A percentile compares a stretch with the other conserved stretches of the same genome.
phyloP scores from a whole-genome alignment of 495 filamentous ascomycete species.

The Podospora tetraspora region DNA sequence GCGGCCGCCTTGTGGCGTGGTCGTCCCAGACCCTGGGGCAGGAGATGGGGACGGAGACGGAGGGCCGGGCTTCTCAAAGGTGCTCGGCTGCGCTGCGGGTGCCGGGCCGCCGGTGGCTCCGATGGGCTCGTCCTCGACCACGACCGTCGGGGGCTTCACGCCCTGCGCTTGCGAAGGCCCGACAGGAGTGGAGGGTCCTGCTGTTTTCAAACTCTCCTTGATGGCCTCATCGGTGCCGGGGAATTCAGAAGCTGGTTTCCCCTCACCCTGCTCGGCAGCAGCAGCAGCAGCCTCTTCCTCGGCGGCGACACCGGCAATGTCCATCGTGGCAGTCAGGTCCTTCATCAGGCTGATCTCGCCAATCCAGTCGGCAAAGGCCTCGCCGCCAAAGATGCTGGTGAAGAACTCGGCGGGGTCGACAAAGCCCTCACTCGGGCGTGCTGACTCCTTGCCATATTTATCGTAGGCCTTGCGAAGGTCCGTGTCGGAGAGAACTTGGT shows the following conservation, averaged over 20 bases:
- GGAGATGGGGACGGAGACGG: slow-evolving; percentile 35
- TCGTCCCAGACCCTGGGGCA: slow-evolving; percentile 53
- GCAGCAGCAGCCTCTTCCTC: slow-evolving; percentile 58
- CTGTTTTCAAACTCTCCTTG: slow-evolving; percentile 43
- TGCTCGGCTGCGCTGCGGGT: slow-evolving; percentile 12
- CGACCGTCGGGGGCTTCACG: slow-evolving; percentile 28
- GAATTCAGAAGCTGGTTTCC: slow-evolving; percentile 36
- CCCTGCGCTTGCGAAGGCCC: slow-evolving; percentile 17
- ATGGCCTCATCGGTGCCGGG: slow-evolving; percentile 45
- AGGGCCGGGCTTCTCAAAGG: slow-evolving; percentile 15
- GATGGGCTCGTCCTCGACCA: slow-evolving; percentile 39
- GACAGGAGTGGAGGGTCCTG: slow-evolving; percentile 14
- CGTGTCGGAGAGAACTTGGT: slow-evolving; percentile 88
- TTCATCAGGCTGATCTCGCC: slow-evolving; percentile 92
- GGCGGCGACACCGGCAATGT: slow-evolving; percentile 72
- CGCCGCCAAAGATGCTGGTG: slow-evolving; percentile 95
- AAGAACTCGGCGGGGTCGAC: slow-evolving; percentile 98
- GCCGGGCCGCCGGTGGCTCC: background rate
- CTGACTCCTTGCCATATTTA: slow-evolving; percentile 90
- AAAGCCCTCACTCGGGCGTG: slow-evolving; percentile 83
- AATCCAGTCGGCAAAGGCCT: slow-evolving; percentile 88
- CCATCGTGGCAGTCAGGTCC: slow-evolving; percentile 83
- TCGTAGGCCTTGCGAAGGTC: slow-evolving; percentile 89
- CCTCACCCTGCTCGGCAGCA: slow-evolving; percentile 33
- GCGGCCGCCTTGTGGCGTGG: slow-evolving; percentile 50